Evolutionary conservation across 1,284 basidiomycete genomes (phyloP).

Genomic region (Trametes polyzona): DNA sequence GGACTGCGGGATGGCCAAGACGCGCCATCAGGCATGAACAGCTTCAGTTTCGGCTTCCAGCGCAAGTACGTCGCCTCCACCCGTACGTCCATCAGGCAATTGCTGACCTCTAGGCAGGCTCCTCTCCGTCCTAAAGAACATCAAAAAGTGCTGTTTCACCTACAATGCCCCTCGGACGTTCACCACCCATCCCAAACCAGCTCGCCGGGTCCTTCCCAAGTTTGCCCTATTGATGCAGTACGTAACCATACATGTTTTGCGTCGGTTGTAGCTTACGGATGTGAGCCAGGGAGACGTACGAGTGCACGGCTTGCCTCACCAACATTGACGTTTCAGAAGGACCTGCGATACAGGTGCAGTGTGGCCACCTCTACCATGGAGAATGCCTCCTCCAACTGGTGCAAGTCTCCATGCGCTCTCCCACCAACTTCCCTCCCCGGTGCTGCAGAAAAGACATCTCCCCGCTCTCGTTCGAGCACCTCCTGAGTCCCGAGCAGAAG

Average conservation of each 20-base stretch:
- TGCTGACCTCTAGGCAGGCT: neutral
- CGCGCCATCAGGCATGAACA: no score
- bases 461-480: conserved; percentile 31
- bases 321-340: conserved; percentile 31
- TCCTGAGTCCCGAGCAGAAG: conserved; percentile 33
- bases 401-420: conserved; percentile 42
- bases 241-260: neutral
- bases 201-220: neutral
- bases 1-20: no score
- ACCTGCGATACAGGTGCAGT: conserved; percentile 39
- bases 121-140: neutral
- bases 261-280: neutral
- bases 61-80: no score
- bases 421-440: conserved; percentile 48
- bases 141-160: neutral
- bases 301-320: conserved; percentile 45
- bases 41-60: no score
- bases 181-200: neutral
- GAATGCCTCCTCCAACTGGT: conserved; percentile 44
- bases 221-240: neutral
- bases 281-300: neutral
- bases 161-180: neutral
- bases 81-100: no score
- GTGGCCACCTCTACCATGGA: conserved; percentile 45
- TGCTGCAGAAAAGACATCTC: conserved; percentile 45